A percentile compares a stretch with the other conserved stretches of the same genome.
phyloP scores from a whole-genome alignment of 768 basidiomycete species.

The Panaeolus papilionaceus region DNA sequence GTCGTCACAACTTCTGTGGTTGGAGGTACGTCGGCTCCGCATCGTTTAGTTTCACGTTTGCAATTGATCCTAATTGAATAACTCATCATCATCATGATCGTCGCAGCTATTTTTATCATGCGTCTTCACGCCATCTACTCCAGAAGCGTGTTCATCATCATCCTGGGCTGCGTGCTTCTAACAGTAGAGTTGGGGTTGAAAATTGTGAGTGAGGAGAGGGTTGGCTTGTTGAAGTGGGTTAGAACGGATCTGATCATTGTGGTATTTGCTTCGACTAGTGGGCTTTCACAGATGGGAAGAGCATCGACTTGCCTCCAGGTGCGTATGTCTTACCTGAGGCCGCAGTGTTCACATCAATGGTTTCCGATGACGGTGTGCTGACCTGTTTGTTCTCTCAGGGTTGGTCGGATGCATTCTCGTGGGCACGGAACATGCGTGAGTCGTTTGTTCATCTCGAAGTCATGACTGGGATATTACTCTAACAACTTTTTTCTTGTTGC shows the following conservation, averaged over 20 bases:
- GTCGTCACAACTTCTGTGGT: slow-evolving; percentile 37
- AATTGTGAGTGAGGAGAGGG: slow-evolving; percentile 33
- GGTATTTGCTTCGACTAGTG: slow-evolving; percentile 30
- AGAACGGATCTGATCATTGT: neutral
- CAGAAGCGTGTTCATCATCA: slow-evolving; percentile 26
- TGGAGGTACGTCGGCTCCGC: slow-evolving; percentile 31
- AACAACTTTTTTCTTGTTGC: neutral
- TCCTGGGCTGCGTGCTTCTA: slow-evolving; percentile 30
- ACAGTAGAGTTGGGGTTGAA: slow-evolving; percentile 36
- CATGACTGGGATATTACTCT: neutral
- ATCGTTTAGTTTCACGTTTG: too few relatives aligned
- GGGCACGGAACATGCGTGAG: slow-evolving; percentile 35
- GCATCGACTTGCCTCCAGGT: slow-evolving; percentile 38
- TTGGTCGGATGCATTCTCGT: slow-evolving; percentile 43
- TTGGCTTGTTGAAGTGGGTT: neutral
- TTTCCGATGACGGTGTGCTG: neutral
- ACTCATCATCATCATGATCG: neutral
- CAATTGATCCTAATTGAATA: neutral
- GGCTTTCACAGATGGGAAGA: slow-evolving; percentile 43
- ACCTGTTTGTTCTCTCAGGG: slow-evolving; percentile 25
- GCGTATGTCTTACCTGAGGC: neutral
- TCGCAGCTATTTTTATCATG: slow-evolving; percentile 37
- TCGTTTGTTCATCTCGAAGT: neutral
- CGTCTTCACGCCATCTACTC: slow-evolving; percentile 39
- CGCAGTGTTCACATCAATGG: neutral